Conservation (phyloP, 2,329 filamentous ascomycete species). For the Laburnicola sp. region DNA sequence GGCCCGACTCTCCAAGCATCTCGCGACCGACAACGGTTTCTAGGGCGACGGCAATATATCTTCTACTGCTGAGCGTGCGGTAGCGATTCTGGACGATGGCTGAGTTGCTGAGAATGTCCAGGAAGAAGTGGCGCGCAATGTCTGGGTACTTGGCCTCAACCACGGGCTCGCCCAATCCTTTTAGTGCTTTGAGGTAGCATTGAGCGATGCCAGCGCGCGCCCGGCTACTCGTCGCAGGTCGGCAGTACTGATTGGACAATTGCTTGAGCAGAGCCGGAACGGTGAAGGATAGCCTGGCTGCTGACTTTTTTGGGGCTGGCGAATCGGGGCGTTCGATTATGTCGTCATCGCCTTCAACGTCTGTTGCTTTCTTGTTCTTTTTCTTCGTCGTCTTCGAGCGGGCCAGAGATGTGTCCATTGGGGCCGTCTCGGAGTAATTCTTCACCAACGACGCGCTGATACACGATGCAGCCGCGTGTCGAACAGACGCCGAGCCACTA, state of each 20-base stretch:
- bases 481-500: constrained; percentile 70
- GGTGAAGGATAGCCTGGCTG: constrained; percentile 71
- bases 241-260: constrained; percentile 78
- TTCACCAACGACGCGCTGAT: constrained; percentile 83
- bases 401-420: constrained; percentile 46
- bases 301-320: constrained; percentile 72
- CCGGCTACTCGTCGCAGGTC: constrained; percentile 75
- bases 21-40: constrained; percentile 80
- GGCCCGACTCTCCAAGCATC: constrained; percentile 86
- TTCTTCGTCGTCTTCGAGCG: constrained; percentile 70
- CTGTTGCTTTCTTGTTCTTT: constrained; percentile 67
- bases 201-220: constrained; percentile 80
- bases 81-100: constrained; percentile 84
- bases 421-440: constrained; percentile 66
- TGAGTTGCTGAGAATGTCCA: constrained; percentile 75
- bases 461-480: constrained; percentile 84
- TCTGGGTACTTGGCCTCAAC: constrained; percentile 80
- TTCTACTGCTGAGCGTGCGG: constrained; percentile 79
- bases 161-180: constrained; percentile 76
- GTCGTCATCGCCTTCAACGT: constrained; percentile 73
- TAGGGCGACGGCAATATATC: constrained; percentile 80
- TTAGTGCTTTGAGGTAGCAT: constrained; percentile 82
- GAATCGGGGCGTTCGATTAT: constrained; percentile 69
- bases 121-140: constrained; percentile 78
- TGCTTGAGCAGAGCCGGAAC: constrained; percentile 77